Base-by-base conservation (phyloP, 2,329 filamentous ascomycete genomes). In the Venturia asperata region DNA sequence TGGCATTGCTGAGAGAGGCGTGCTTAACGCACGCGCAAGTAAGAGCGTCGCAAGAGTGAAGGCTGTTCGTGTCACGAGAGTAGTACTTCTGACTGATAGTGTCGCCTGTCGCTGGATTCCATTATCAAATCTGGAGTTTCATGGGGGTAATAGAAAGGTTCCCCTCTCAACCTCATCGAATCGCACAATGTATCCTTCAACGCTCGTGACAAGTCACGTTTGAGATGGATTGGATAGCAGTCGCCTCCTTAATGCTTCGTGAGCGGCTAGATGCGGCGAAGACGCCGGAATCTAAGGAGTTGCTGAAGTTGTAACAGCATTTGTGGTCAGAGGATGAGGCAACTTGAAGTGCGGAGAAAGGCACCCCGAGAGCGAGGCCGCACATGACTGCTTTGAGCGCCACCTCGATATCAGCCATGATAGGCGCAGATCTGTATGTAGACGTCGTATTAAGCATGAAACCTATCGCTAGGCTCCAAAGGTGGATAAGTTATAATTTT, bases 11-110 rank as follows among this genome's bases (percentile, higher is more conserved):
- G 52, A n/a, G 13, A 27, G 37, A 11, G 27, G 52, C 52, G n/a
- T 58, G 52, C 52, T 37, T 58, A 37, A 58, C 27, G 52, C 52
- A 58, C 52, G 11, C 30, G 52, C 15, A 37, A 58, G 30, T n/a
- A 58, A 37, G 21, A 37, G 27, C 52, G 52, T 58, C 52, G 52
- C 52, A 37, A 58, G 5, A 58, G 15, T 30, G 1, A 37, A 37
- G 52, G 27, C 30, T 9, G 15, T 58, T 37, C 52, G 27, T n/a
- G 17, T 58, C 52, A 58, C 52, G 52, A 56, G 52, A 15, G 52
- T 58, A 58, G 52, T 58, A 58, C 52, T 39, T 58, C 52, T 58
- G 52, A 58, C 52, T 37, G 30, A 37, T 58, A n/a, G 52, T 58
- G 15, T 58, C 30, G 52, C 52, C 52, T 58, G 52, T 37, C 10